Evolutionary conservation across 1,284 basidiomycete genomes (phyloP), one percentile per base, ranked within the genome.

Genomic region (Amylostereum chailletii): DNA sequence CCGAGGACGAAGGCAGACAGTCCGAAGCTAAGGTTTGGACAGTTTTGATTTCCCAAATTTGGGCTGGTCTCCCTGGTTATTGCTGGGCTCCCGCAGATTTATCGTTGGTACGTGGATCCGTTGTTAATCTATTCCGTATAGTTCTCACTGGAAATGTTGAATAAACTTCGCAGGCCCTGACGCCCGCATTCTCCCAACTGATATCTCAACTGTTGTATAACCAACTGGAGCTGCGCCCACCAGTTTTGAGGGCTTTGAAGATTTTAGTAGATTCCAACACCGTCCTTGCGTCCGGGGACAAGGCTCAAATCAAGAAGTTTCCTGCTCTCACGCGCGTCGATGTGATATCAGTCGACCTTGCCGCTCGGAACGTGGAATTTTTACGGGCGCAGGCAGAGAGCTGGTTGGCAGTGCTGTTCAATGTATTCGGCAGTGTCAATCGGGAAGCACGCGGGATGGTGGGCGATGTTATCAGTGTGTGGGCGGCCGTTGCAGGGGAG

Each of bases 21-120:
- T 81, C 90, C 4, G 94, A 98, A 66, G 89, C 87, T 19, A 98
- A 98, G 68, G 83, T 97, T 43, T 97, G 91, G 87, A 88, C 83
- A 58, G 92, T 95, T 7, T 75, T 98, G 34, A 84, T 96, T 37
- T 83, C 87, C 33, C 95, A 99, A 66, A 82, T 96, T 44, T 98
- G 95, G 95, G 76, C 81, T 53, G 93, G 94, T 47, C 79, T 98
- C 55, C 82, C 86, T 3, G 81, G 88, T 11, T 97, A 97, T 67
- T 86, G 94, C 56, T 75, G 76, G 61, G 76, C 70, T 19, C 68
- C 79, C 39, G 58, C 66, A n/a, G 81, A 87, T 57, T 64, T 86
- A 40, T 68, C 74, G 57, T 64, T 77, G 65, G 80, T 80, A 54
- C 48, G 58, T 54, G 38, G 40, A 27, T 19, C 5, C 9, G 27